Evolutionary conservation across 2,329 filamentous ascomycete species (phyloP).

Genomic region (Botryotinia convoluta): DNA sequence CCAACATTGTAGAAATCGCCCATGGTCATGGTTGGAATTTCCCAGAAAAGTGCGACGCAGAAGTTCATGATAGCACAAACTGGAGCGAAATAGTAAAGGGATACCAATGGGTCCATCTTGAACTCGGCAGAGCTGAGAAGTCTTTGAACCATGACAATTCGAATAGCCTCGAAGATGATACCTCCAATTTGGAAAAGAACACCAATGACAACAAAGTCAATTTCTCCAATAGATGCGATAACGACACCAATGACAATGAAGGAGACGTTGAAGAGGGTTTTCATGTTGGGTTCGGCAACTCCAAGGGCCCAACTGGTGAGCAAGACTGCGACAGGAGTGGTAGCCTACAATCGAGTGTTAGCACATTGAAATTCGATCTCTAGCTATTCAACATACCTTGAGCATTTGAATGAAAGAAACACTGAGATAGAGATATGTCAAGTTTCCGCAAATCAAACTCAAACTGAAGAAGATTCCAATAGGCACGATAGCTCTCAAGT

Average conservation of each 20-base stretch:
- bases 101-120: slow-evolving; percentile 90
- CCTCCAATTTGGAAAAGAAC: slow-evolving; percentile 77
- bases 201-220: slow-evolving; percentile 81
- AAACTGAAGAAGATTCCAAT: slow-evolving; percentile 95
- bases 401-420: slow-evolving; percentile 99
- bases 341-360: slow-evolving; percentile 58
- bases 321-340: slow-evolving; percentile 89
- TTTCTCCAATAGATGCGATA: slow-evolving; percentile 92
- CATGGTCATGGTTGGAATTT: slow-evolving; percentile 67
- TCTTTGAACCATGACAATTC: slow-evolving; percentile 80
- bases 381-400: slow-evolving; percentile 60
- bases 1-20: slow-evolving; percentile 72
- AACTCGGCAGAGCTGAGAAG: slow-evolving; percentile 78
- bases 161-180: slow-evolving; percentile 77
- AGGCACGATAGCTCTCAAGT: slow-evolving; percentile 88
- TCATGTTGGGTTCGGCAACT: slow-evolving; percentile 73
- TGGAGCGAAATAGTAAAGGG: slow-evolving; percentile 86
- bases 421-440: slow-evolving; percentile 92
- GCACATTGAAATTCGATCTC: background rate
- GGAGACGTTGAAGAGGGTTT: slow-evolving; percentile 87
- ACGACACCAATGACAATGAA: slow-evolving; percentile 93
- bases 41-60: slow-evolving; percentile 68
- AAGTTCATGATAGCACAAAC: slow-evolving; percentile 82
- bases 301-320: slow-evolving; percentile 86
- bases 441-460: slow-evolving; percentile 93